phyloP scores from a whole-genome alignment of 176 grass and related monocot species.

The Panicum miliaceum region DNA sequence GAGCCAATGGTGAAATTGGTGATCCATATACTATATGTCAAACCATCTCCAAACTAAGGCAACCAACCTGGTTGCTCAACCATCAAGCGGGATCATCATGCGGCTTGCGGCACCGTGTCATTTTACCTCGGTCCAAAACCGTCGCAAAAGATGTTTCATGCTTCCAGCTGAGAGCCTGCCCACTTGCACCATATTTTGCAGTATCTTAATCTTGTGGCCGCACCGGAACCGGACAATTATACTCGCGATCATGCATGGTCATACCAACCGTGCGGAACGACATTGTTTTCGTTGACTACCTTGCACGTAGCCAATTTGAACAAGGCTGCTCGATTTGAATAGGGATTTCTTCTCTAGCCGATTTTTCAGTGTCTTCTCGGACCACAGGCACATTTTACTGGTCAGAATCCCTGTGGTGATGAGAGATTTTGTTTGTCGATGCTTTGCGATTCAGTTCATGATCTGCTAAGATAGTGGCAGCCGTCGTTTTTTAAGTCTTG shows the following conservation, averaged over 20 bases:
- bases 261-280: constrained; percentile 31
- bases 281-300: constrained; percentile 1
- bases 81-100: background rate
- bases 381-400: background rate
- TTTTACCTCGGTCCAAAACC: constrained; percentile 9
- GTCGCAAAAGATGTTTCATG: background rate
- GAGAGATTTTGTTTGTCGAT: background rate
- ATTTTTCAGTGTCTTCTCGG: constrained; percentile 7
- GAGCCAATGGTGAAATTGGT: background rate
- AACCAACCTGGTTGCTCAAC: background rate
- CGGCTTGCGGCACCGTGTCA: background rate
- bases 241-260: constrained; percentile 4
- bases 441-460: background rate
- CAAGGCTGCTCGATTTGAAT: constrained; percentile 43
- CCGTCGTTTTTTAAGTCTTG: background rate
- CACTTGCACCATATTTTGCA: background rate
- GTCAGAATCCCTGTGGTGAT: background rate
- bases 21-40: background rate
- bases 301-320: constrained; percentile 45
- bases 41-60: background rate
- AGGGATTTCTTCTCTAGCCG: background rate
- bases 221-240: constrained; percentile 32
- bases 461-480: background rate
- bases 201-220: background rate
- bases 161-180: background rate